Percentiles rank a stretch among this genome's conserved stretches.
phyloP scores from a whole-genome alignment of 306 rosid genomes.

The Cucumis sativus region DNA sequence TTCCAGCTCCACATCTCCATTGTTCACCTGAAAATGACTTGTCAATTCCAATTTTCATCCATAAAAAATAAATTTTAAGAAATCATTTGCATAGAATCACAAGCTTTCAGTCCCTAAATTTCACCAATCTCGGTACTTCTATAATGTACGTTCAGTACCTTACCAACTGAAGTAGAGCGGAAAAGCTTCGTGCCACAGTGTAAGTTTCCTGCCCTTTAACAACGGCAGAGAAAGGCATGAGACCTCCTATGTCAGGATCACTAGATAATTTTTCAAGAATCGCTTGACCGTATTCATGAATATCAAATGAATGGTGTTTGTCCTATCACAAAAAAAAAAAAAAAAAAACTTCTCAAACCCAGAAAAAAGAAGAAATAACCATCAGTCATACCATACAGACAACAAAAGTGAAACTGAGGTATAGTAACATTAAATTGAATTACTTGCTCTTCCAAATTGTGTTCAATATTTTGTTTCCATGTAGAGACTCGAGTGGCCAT shows the following conservation, averaged over 20 bases:
- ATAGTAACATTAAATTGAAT: slow-evolving; percentile 7
- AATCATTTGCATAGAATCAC: neutral
- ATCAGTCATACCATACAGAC: neutral
- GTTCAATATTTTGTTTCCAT: slow-evolving; percentile 89
- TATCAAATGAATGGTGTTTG: slow-evolving; percentile 65
- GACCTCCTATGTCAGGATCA: slow-evolving; percentile 30
- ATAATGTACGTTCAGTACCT: neutral
- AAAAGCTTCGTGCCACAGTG: slow-evolving; percentile 75
- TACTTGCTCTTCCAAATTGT: slow-evolving; percentile 83
- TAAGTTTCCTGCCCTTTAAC: slow-evolving; percentile 60
- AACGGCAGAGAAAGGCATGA: slow-evolving; percentile 49
- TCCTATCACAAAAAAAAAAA: slow-evolving; percentile 30
- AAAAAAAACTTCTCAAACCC: neutral
- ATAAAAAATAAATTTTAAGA: neutral
- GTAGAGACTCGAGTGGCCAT: slow-evolving; percentile 73
- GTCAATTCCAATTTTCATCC: neutral
- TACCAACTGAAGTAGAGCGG: slow-evolving; percentile 93
- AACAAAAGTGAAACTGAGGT: neutral
- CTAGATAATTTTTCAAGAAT: slow-evolving; percentile 52
- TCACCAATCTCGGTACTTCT: neutral
- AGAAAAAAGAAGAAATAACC: neutral
- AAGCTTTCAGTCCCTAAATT: neutral
- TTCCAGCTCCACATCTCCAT: slow-evolving; percentile 57
- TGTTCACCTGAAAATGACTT: slow-evolving; percentile 59
- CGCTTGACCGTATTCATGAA: slow-evolving; percentile 59